A percentile compares a stretch with the other conserved stretches of the same genome.
Evolutionary conservation across 1,284 basidiomycete genomes (phyloP).

Genomic region (Schizophyllum commune): DNA sequence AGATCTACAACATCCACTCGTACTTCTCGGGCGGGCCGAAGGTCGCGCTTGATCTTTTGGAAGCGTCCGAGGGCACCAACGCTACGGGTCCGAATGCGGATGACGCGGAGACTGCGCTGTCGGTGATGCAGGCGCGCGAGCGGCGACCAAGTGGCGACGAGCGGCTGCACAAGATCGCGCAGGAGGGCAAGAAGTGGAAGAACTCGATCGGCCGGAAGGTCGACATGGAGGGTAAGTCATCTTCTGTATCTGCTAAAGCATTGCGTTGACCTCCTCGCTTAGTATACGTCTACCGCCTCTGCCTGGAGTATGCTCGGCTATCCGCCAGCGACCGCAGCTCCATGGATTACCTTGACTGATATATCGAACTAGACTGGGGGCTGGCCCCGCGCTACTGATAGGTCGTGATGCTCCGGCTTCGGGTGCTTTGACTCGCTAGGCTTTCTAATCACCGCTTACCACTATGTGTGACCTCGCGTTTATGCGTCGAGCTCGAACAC

Average conservation of each 20-base stretch:
- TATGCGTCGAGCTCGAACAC: no score
- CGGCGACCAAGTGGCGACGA: slow-evolving; percentile 59
- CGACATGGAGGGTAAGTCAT: slow-evolving; percentile 87
- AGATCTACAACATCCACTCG: slow-evolving; percentile 87
- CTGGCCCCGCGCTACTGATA: no score
- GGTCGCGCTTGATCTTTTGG: slow-evolving; percentile 36
- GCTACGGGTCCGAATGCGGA: no score
- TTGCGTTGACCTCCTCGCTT: no score
- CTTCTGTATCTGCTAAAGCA: no score
- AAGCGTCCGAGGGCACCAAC: background rate
- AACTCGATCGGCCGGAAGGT: slow-evolving; percentile 69
- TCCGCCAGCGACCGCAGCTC: slow-evolving; percentile 77
- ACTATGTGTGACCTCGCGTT: no score
- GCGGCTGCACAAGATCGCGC: slow-evolving; percentile 71
- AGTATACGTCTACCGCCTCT: slow-evolving; percentile 83
- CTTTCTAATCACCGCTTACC: no score
- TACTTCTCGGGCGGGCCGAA: slow-evolving; percentile 81
- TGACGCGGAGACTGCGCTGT: background rate
- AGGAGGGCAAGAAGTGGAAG: slow-evolving; percentile 87
- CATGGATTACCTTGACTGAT: slow-evolving; percentile 36
- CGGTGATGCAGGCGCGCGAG: slow-evolving; percentile 73
- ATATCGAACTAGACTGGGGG: background rate
- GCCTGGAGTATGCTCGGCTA: slow-evolving; percentile 83
- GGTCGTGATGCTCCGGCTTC: no score
- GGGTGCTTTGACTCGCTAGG: no score